Percentiles rank a stretch among this genome's conserved stretches.
Evolutionary conservation across 2,329 filamentous ascomycete genomes (phyloP).

Genomic region (Periglandula ipomoeae): DNA sequence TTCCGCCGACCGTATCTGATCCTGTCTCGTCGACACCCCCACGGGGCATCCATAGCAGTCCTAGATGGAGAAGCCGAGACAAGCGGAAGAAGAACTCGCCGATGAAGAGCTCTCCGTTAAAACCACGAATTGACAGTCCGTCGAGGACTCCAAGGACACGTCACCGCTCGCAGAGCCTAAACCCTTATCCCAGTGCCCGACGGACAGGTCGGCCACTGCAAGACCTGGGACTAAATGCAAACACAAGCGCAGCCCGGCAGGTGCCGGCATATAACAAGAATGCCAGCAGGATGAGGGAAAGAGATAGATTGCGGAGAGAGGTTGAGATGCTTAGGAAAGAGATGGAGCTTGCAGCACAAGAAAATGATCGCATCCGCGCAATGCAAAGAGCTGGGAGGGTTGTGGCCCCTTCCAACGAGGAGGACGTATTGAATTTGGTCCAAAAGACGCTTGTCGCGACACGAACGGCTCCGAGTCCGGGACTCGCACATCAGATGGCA

Average conservation of each 20-base stretch:
- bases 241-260: constrained; percentile 30
- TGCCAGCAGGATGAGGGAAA: constrained; percentile 39
- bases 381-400: constrained; percentile 30
- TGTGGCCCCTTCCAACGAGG: constrained; percentile 23
- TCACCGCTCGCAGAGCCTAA: constrained; percentile 3
- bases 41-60: constrained; percentile 50
- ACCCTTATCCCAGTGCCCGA: background rate
- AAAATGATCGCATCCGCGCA: constrained; percentile 44
- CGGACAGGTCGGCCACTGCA: constrained; percentile 1
- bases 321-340: constrained; percentile 49
- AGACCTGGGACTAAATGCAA: constrained; percentile 7
- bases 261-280: constrained; percentile 32
- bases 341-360: constrained; percentile 44
- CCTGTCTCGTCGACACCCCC: constrained; percentile 46
- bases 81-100: constrained; percentile 28
- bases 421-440: constrained; percentile 32
- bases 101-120: constrained; percentile 41
- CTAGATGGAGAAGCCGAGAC: constrained; percentile 30
- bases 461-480: constrained; percentile 18
- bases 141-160: constrained; percentile 5
- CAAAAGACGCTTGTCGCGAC: constrained; percentile 29
- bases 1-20: constrained; percentile 50
- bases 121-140: constrained; percentile 29
- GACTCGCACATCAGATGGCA: constrained; percentile 32
- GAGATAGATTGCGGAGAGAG: constrained; percentile 45